Percentiles rank a stretch among this genome's conserved stretches.
phyloP scores from a whole-genome alignment of 371 early-diverging fungal species.

The Mortierella sp. region DNA sequence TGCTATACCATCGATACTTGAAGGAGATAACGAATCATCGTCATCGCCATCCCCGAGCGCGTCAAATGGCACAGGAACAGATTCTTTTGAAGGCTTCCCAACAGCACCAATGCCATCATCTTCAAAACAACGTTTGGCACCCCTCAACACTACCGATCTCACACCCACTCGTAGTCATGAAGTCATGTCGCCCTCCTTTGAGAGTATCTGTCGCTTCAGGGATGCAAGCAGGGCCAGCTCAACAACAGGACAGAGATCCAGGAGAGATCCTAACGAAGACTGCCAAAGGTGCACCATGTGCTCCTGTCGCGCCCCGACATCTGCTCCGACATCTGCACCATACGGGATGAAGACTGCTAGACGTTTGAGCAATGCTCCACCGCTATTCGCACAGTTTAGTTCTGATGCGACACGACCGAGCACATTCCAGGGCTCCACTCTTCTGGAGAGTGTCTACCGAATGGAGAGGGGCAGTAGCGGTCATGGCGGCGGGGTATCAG shows the following conservation, averaged over 20 bases:
- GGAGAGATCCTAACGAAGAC: slow-evolving; percentile 5
- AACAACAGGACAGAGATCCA: background rate
- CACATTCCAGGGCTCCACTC: slow-evolving; percentile 30
- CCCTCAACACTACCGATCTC: slow-evolving; percentile 9
- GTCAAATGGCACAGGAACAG: background rate
- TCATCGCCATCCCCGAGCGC: background rate
- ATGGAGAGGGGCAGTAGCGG: background rate
- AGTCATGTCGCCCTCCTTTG: slow-evolving; percentile 37
- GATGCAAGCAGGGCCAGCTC: slow-evolving; percentile 25
- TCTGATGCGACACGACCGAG: slow-evolving; percentile 33
- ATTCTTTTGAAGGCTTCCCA: background rate
- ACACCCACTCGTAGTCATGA: slow-evolving; percentile 3
- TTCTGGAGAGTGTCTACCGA: background rate
- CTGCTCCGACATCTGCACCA: slow-evolving; percentile 26
- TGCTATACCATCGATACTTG: background rate
- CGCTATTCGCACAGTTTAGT: slow-evolving; percentile 5
- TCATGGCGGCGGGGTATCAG: slow-evolving; percentile 5
- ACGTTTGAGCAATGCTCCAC: slow-evolving; percentile 20
- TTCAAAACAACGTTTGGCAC: background rate
- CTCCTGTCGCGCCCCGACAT: slow-evolving; percentile 28
- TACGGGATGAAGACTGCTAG: background rate
- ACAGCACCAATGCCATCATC: slow-evolving; percentile 12
- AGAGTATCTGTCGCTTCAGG: slow-evolving; percentile 32
- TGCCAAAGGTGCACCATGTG: slow-evolving; percentile 11
- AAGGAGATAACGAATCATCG: background rate